Base-by-base conservation (phyloP, 164 flowering plant species). In the Kalanchoe fedtschenkoi region DNA sequence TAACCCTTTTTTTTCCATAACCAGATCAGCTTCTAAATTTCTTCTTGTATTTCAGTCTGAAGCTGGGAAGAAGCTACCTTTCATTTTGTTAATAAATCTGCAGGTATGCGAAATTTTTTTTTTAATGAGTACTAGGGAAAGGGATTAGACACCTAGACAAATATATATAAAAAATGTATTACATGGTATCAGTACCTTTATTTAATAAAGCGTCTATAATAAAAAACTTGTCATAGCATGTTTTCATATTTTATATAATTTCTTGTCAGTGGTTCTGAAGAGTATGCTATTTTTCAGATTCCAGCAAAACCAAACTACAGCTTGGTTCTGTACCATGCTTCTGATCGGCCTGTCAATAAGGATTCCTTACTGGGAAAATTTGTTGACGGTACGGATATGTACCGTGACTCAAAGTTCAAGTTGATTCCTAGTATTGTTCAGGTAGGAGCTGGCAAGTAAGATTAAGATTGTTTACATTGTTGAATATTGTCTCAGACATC, bases 281-380 rank as follows among this genome's bases (percentile, higher is more conserved):
- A 39, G 57, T 34, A 33, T 21, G 62, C 69, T 64, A 41, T 3
- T 39, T 34, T 72, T 62, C 84, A 92, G 95, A 83, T 93, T 72
- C 98, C 97, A 35, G 89, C 92, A 42, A 89, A 75, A 74, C 99
- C 99, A 74, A 82, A 90, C 78, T 93, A 93, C 71, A 84, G 88
- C 74, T 63, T 93, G 81, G 88, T 87, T 64, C 73, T 87, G 34
- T 90, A 93, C 65, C 88, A 83, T 80, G 97, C 89, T 16, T 76
- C 97, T 32, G 88, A 89, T 61, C 77, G 89, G 72, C 97, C 98
- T 32, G 69, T 86, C 53, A 81, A 75, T 35, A 74, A 87, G 69
- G 68, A 69, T 60, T 93, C 97, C 21, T 75, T 86, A 64, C 67
- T 93, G 78, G 80, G 83, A n/a, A 83, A 74, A 77, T 93, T 93